A percentile compares a stretch with the other conserved stretches of the same genome.
Evolutionary conservation across 495 filamentous ascomycete genomes (phyloP).

Genomic region (Penicillium paxilli): DNA sequence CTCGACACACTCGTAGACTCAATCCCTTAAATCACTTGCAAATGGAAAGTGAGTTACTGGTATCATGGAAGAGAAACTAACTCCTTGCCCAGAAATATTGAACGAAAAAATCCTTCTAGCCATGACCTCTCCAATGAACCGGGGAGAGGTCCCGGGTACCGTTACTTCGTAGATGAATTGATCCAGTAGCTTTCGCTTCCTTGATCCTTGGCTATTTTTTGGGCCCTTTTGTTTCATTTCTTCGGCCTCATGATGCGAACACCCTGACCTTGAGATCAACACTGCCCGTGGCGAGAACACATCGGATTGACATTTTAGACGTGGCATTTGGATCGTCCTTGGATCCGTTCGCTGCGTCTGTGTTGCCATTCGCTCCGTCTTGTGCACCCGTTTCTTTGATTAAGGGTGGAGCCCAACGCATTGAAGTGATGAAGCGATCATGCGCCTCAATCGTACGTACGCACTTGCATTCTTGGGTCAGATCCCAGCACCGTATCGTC

Average conservation of each 20-base stretch:
- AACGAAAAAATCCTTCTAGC: conserved; percentile 16
- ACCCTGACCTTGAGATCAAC: conserved; percentile 63
- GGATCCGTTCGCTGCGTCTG: conserved; percentile 12
- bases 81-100: conserved; percentile 27
- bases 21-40: conserved; percentile 19
- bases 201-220: background rate
- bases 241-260: conserved; percentile 46
- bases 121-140: conserved; percentile 6
- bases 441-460: conserved; percentile 83
- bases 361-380: conserved; percentile 18
- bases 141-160: conserved; percentile 5
- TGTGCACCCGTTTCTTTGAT: conserved; percentile 39
- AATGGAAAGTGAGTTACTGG: conserved; percentile 27
- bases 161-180: conserved; percentile 9
- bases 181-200: background rate
- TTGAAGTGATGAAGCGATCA: conserved; percentile 81
- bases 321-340: conserved; percentile 31
- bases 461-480: conserved; percentile 85
- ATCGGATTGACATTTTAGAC: conserved; percentile 49
- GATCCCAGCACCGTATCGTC: conserved; percentile 92
- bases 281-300: conserved; percentile 64
- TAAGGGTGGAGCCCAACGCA: conserved; percentile 88
- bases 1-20: background rate
- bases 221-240: background rate
- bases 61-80: conserved; percentile 33